Evolutionary conservation across 2,329 filamentous ascomycete species (phyloP), one percentile per base, ranked within the genome.

Genomic region (Niveomyces coronatus): DNA sequence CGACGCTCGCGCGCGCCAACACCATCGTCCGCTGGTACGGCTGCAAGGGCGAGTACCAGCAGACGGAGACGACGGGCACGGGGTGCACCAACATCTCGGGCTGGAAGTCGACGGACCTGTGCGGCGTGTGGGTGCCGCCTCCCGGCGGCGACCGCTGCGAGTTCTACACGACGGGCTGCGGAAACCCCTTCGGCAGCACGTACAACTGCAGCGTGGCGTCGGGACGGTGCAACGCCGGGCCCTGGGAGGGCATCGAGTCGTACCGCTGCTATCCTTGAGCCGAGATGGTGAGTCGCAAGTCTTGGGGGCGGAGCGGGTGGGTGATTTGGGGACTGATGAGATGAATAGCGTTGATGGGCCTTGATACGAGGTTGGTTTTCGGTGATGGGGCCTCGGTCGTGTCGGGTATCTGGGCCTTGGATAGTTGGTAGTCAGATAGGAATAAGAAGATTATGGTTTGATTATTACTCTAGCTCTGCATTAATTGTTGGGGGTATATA

Each of bases 61-160:
- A 17, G 22, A 35, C 33, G 4, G 15, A 14, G 9, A 18, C 35
- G 13, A 14, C 5, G 13, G 18, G 17, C 10, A 18, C 13, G 8
- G 27, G 17, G 24, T 37, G 35, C 27, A 37, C 35, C n/a, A 37
- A 37, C 27, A 18, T 37, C 10, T 3, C 16, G 9, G 35, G 35
- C 27, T 29, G 14, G 15, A 18, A 29, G 13, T 15, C 24, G 17
- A n/a, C 24, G 9, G 30, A 37, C 35, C 35, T 37, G 18, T 37
- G 35, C 35, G 24, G 17, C 10, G 11, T 37, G 7, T 16, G 10
- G 8, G 27, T 37, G 17, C 35, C 35, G 10, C 35, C 35, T 3
- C 35, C 35, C 27, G 35, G 35, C n/a, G 16, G 14, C 9, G 35
- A 37, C 35, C 27, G 27, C 35, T 37, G 35, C 35, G 35, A 37